Evolutionary conservation across 352 stramenopile genomes (phyloP).

Genomic region (Pythium aphanidermatum): DNA sequence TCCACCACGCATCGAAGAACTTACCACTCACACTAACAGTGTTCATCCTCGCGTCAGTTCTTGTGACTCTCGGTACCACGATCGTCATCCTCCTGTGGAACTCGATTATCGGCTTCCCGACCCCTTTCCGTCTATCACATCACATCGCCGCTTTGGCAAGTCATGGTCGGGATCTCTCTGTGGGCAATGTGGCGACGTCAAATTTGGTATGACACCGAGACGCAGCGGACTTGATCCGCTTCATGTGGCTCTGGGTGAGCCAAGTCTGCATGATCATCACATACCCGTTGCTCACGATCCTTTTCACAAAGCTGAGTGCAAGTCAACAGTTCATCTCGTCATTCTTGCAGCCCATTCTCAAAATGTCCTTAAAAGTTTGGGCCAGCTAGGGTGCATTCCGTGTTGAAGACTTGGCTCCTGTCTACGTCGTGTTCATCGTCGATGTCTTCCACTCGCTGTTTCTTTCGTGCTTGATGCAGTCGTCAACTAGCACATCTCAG

Average conservation of each 20-base stretch:
- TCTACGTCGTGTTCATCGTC: conserved; percentile 7
- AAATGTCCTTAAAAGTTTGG: conserved; percentile 4
- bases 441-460: conserved; percentile 16
- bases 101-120: conserved; percentile 5
- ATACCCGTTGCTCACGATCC: conserved; percentile 5
- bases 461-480: conserved; percentile 15
- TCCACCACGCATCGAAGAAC: neutral
- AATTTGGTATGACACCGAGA: neutral
- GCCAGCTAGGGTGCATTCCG: conserved; percentile 1
- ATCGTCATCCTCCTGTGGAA: neutral
- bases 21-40: neutral
- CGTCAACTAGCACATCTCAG: neutral
- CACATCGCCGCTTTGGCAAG: conserved; percentile 16
- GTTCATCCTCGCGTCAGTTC: neutral
- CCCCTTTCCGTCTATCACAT: conserved; percentile 17
- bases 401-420: conserved; percentile 6
- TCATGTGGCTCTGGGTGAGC: neutral
- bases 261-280: conserved; percentile 4
- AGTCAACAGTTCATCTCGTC: neutral
- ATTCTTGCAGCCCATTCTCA: conserved; percentile 1
- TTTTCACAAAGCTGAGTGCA: neutral
- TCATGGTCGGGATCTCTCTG: conserved; percentile 6
- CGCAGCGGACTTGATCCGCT: conserved; percentile 1
- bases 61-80: neutral
- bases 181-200: conserved; percentile 10